Evolutionary conservation across 768 basidiomycete species (phyloP).

Genomic region (Amanita brunnescens): DNA sequence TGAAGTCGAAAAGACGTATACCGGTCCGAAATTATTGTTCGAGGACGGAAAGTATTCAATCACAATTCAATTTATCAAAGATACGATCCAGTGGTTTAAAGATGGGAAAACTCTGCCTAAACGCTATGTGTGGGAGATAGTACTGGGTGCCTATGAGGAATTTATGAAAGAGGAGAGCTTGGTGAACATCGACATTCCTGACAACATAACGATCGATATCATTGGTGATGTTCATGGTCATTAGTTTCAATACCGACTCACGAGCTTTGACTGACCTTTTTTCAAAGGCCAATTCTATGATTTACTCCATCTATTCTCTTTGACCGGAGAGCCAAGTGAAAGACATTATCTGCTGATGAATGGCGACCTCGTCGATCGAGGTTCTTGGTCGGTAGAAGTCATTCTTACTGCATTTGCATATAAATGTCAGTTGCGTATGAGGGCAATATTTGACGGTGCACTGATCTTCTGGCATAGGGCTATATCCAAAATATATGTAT

Average conservation of each 20-base stretch:
- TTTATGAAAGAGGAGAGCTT: conserved; percentile 76
- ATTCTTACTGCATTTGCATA: conserved; percentile 90
- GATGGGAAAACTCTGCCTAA: conserved; percentile 86
- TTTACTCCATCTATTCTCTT: conserved; percentile 73
- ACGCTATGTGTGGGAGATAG: conserved; percentile 93
- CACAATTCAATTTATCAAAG: conserved; percentile 67
- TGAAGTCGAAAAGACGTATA: conserved; percentile 63
- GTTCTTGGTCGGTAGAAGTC: conserved; percentile 93
- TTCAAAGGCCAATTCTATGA: conserved; percentile 88
- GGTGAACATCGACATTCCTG: conserved; percentile 64
- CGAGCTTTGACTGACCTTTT: neutral
- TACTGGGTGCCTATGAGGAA: conserved; percentile 72
- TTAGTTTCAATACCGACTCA: conserved; percentile 12
- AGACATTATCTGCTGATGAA: conserved; percentile 88
- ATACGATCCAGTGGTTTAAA: conserved; percentile 91
- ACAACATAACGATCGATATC: conserved; percentile 81
- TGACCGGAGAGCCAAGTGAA: conserved; percentile 79
- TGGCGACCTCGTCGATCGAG: conserved; percentile 94
- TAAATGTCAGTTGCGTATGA: conserved; percentile 60
- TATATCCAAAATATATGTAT: conserved; percentile 83
- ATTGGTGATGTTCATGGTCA: conserved; percentile 94
- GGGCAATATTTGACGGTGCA: conserved; percentile 1
- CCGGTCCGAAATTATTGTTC: conserved; percentile 61
- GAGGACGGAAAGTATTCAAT: conserved; percentile 66
- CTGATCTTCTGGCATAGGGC: conserved; percentile 35